These are phyloP conservation scores for Boletus tomentosulus DNA, from an alignment of 768 basidiomycete species.

Conservation along the genomic window DNA sequence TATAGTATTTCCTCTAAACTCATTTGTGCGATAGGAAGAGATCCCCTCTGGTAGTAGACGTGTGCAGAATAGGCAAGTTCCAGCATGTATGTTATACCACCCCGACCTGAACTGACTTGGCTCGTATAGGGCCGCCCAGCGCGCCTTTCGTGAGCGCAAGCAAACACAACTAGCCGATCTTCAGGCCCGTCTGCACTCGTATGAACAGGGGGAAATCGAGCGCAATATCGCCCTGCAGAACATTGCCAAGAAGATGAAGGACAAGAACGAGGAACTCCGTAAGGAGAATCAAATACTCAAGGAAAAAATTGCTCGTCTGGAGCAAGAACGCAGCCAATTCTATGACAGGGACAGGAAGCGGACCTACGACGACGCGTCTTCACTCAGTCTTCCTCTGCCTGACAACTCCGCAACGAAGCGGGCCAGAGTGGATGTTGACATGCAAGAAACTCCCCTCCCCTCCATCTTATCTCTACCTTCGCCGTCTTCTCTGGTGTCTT, in stretches of 20 bases:
- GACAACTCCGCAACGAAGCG: constrained; percentile 36
- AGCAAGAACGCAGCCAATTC: constrained; percentile 33
- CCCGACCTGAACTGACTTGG: constrained; percentile 5
- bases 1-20: constrained; percentile 4
- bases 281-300: constrained; percentile 62
- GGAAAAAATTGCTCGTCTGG: constrained; percentile 43
- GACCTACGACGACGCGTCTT: constrained; percentile 50
- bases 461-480: constrained; percentile 29
- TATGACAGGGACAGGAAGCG: constrained; percentile 51
- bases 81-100: neutral
- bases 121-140: constrained; percentile 70
- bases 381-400: constrained; percentile 19
- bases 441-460: constrained; percentile 14
- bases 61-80: constrained; percentile 66
- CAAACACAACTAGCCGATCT: constrained; percentile 85
- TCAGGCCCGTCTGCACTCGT: constrained; percentile 78
- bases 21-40: constrained; percentile 26
- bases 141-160: constrained; percentile 86
- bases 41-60: constrained; percentile 60
- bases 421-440: constrained; percentile 27
- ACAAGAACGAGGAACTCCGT: constrained; percentile 75
- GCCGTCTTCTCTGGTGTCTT: constrained; percentile 48
- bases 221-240: constrained; percentile 81
- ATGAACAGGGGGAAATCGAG: constrained; percentile 89
- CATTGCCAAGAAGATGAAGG: constrained; percentile 79